Conservation (phyloP, 2,329 filamentous ascomycete genomes). For the Nectriaceae sp. region DNA sequence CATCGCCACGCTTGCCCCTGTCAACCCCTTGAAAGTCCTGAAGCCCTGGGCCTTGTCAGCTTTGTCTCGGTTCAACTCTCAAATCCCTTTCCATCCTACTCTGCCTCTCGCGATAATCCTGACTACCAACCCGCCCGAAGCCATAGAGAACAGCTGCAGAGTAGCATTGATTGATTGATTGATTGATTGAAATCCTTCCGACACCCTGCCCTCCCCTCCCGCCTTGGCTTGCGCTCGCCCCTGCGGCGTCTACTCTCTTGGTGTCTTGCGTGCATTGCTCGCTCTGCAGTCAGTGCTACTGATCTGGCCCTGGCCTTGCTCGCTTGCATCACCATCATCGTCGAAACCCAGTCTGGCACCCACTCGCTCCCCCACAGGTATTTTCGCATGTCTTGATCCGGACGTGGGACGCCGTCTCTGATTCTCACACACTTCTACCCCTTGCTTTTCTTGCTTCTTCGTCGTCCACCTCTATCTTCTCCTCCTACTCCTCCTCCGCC, state of each 20-base stretch:
- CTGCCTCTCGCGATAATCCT: slow-evolving; percentile 1
- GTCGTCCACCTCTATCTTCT: slow-evolving; percentile 16
- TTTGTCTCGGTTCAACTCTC: slow-evolving; percentile 15
- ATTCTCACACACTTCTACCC: slow-evolving; percentile 19
- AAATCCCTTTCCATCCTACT: slow-evolving; percentile 18
- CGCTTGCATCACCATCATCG: slow-evolving; percentile 30
- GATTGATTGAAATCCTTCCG: not conserved
- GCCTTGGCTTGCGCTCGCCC: slow-evolving; percentile 9
- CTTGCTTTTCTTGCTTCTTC: slow-evolving; percentile 8
- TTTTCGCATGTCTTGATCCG: slow-evolving; percentile 24
- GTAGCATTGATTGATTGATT: too few relatives aligned
- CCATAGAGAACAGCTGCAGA: too few relatives aligned
- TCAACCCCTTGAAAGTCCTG: slow-evolving; percentile 27
- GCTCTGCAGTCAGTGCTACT: slow-evolving; percentile 23
- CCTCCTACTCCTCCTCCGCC: slow-evolving; percentile 12
- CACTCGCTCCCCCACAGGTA: slow-evolving; percentile 26
- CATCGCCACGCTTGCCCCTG: slow-evolving; percentile 30
- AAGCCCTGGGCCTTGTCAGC: slow-evolving; percentile 23
- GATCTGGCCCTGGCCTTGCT: slow-evolving; percentile 32
- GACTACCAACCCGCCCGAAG: not conserved
- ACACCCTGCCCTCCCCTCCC: not conserved
- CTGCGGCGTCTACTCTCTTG: not conserved
- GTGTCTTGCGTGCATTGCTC: slow-evolving; percentile 1
- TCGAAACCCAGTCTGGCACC: not conserved
- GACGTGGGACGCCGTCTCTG: slow-evolving; percentile 23